phyloP scores from a whole-genome alignment of 495 filamentous ascomycete genomes.

The Aspergillus affinis region DNA sequence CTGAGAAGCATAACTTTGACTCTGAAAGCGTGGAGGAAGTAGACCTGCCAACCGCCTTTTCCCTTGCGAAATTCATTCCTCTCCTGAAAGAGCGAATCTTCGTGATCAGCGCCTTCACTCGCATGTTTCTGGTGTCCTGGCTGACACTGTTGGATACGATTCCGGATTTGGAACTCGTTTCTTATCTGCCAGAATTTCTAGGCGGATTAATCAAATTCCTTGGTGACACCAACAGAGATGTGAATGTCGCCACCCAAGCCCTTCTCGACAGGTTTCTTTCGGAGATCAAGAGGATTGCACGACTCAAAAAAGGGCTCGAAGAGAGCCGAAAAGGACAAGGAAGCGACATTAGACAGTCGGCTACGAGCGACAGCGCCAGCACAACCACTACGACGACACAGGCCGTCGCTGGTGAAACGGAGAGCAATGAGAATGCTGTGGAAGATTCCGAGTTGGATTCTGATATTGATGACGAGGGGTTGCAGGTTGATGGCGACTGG shows the following conservation, averaged over 20 bases:
- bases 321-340: conserved; percentile 75
- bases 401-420: conserved; percentile 34
- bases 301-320: conserved; percentile 86
- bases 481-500: conserved; percentile 82
- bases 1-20: conserved; percentile 46
- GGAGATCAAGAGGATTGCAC: conserved; percentile 93
- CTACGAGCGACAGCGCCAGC: conserved; percentile 63
- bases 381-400: conserved; percentile 56
- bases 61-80: conserved; percentile 86
- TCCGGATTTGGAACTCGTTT: conserved; percentile 92
- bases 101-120: conserved; percentile 90
- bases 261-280: conserved; percentile 89
- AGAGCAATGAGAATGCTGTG: conserved; percentile 47
- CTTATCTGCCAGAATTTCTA: conserved; percentile 87
- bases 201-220: conserved; percentile 90
- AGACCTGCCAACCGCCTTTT: conserved; percentile 84
- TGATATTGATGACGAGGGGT: conserved; percentile 59
- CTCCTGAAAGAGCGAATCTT: conserved; percentile 89
- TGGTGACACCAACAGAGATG: conserved; percentile 86
- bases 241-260: conserved; percentile 85
- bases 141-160: conserved; percentile 94
- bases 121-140: conserved; percentile 95
- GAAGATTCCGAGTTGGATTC: conserved; percentile 61
- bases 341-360: conserved; percentile 63
- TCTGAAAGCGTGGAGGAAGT: conserved; percentile 47